These are phyloP conservation scores for Fraxinus floribunda DNA, from an alignment of 305 asterid species.

Conservation along the genomic window DNA sequence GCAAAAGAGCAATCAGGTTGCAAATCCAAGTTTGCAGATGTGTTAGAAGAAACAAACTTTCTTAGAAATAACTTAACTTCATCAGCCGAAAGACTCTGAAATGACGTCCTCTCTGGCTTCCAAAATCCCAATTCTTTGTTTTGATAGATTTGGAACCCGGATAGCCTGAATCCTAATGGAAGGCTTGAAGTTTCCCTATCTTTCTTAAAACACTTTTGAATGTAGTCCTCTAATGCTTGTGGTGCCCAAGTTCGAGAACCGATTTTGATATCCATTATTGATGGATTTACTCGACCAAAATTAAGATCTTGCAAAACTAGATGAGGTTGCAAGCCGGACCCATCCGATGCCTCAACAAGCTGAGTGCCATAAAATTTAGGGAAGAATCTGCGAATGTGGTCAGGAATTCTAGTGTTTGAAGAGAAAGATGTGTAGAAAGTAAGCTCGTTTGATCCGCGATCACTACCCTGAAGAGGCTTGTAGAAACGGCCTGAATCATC, in stretches of 20 bases:
- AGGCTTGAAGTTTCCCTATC: slow-evolving; percentile 52
- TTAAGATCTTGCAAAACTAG: slow-evolving; percentile 56
- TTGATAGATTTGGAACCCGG: slow-evolving; percentile 56
- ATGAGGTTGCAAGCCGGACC: slow-evolving; percentile 57
- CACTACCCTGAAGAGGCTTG: slow-evolving; percentile 86
- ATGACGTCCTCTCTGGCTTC: slow-evolving; percentile 46
- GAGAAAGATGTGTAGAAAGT: slow-evolving; percentile 60
- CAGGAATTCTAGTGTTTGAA: slow-evolving; percentile 50
- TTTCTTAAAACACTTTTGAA: slow-evolving; percentile 53
- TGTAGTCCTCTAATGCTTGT: slow-evolving; percentile 44
- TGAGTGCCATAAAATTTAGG: slow-evolving; percentile 61
- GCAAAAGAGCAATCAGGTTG: slow-evolving; percentile 66
- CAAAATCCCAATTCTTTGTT: slow-evolving; percentile 40
- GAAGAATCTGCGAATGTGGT: slow-evolving; percentile 57
- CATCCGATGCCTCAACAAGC: slow-evolving; percentile 68
- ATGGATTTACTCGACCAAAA: slow-evolving; percentile 40
- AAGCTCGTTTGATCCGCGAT: slow-evolving; percentile 68
- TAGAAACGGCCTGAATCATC: slow-evolving; percentile 85
- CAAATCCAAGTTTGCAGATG: slow-evolving; percentile 20
- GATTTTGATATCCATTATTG: slow-evolving; percentile 64
- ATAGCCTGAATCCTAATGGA: slow-evolving; percentile 56
- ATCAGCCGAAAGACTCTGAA: slow-evolving; percentile 45
- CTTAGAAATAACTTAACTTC: slow-evolving; percentile 44
- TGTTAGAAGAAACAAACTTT: slow-evolving; percentile 35
- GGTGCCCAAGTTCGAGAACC: slow-evolving; percentile 75